phyloP scores from a whole-genome alignment of 2,329 filamentous ascomycete species.

The Calonectria fujianensis region DNA sequence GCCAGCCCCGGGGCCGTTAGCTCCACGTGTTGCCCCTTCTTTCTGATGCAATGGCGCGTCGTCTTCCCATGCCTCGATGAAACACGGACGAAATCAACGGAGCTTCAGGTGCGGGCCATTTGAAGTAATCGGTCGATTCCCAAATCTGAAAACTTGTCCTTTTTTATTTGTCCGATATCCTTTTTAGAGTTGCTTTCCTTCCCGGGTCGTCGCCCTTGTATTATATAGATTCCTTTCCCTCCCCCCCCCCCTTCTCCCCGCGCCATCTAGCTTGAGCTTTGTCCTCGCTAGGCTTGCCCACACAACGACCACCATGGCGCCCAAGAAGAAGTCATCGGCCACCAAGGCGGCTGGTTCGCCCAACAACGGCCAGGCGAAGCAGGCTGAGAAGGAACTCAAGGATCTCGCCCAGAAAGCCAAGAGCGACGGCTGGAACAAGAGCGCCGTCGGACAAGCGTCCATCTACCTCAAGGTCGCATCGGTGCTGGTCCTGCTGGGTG shows the following conservation, averaged over 20 bases:
- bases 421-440: constrained; percentile 57
- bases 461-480: constrained; percentile 61
- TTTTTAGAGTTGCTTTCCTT: constrained; percentile 8
- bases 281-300: constrained; percentile 23
- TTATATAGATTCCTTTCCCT: constrained; percentile 35
- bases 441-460: constrained; percentile 60
- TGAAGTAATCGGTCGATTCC: constrained; percentile 48
- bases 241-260: not conserved
- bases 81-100: constrained; percentile 47
- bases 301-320: constrained; percentile 45
- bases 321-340: constrained; percentile 46
- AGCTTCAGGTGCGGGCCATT: constrained; percentile 59
- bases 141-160: constrained; percentile 33
- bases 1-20: not conserved
- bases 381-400: constrained; percentile 73
- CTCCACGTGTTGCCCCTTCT: constrained; percentile 51
- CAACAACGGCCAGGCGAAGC: constrained; percentile 67
- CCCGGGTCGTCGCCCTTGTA: constrained; percentile 28
- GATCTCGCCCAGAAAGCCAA: constrained; percentile 67
- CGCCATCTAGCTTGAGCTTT: constrained; percentile 15
- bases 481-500: constrained; percentile 65
- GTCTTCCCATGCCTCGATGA: constrained; percentile 41
- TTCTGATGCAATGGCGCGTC: constrained; percentile 34
- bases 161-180: constrained; percentile 5
- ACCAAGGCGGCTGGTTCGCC: constrained; percentile 51